Evolutionary conservation across 106 monocot genomes (phyloP).

Genomic region (Allium sativum): DNA sequence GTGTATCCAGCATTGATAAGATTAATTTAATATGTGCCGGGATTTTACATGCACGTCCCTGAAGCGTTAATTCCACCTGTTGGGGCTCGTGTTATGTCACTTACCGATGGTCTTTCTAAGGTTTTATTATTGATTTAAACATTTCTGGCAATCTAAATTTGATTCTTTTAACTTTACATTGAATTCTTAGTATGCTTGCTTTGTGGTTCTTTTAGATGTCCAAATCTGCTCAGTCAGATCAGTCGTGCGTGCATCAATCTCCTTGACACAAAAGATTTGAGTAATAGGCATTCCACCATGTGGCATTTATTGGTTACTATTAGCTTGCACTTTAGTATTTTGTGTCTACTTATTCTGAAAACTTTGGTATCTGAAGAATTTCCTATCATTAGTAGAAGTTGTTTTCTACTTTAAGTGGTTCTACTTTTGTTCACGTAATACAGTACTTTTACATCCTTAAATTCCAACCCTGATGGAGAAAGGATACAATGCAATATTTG

Average conservation of each 20-base stretch:
- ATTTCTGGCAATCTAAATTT: background rate
- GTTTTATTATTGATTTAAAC: conserved; percentile 10
- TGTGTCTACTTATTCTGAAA: background rate
- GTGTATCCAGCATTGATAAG: no score
- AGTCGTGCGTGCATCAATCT: conserved; percentile 94
- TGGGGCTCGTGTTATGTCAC: conserved; percentile 93
- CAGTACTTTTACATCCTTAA: no score
- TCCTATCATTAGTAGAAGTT: no score
- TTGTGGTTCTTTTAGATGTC: conserved; percentile 62
- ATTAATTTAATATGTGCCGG: background rate
- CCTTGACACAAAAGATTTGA: conserved; percentile 95
- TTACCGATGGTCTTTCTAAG: conserved; percentile 97
- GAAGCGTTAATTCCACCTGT: conserved; percentile 88
- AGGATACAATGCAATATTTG: no score
- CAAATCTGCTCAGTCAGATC: conserved; percentile 89
- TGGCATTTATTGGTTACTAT: background rate
- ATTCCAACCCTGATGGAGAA: no score
- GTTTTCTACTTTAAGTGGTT: no score
- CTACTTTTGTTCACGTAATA: no score
- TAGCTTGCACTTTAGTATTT: background rate
- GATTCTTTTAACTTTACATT: background rate
- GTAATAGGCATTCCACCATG: conserved; percentile 8
- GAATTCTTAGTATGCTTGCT: background rate
- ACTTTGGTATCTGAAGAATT: no score
- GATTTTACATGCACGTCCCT: conserved; percentile 56